Percentiles rank a stretch among this genome's conserved stretches.
phyloP scores from a whole-genome alignment of 2,329 filamentous ascomycete genomes.

The Aspergillus calidoustus region DNA sequence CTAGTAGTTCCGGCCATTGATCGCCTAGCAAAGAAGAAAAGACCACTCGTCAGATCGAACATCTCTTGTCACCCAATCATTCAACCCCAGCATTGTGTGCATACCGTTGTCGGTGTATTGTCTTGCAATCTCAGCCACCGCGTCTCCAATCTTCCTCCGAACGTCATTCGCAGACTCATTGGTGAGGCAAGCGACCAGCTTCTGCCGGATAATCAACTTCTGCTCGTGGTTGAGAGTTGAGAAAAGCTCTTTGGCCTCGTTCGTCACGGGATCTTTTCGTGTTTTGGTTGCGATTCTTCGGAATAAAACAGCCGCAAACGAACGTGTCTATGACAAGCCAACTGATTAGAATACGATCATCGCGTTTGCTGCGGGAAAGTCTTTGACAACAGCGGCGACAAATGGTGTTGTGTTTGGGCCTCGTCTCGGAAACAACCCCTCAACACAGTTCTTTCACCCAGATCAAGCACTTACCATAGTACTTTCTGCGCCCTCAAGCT shows the following conservation, averaged over 20 bases:
- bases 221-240: conserved; percentile 76
- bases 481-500: conserved; percentile 79
- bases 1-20: conserved; percentile 87
- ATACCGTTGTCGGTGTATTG: conserved; percentile 92
- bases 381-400: not conserved
- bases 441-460: not conserved
- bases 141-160: conserved; percentile 94
- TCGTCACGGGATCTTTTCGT: conserved; percentile 70
- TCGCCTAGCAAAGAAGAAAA: conserved; percentile 61
- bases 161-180: conserved; percentile 74
- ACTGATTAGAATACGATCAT: conserved; percentile 12
- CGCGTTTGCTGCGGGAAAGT: not conserved
- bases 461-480: conserved; percentile 62
- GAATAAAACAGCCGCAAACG: conserved; percentile 93
- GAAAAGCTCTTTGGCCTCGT: conserved; percentile 81
- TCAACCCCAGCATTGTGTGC: conserved; percentile 36
- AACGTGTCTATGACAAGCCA: conserved; percentile 69
- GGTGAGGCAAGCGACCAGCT: conserved; percentile 77
- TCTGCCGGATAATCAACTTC: conserved; percentile 77
- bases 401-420: not conserved
- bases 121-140: conserved; percentile 92
- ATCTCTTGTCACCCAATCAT: conserved; percentile 8
- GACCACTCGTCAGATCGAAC: conserved; percentile 18
- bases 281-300: conserved; percentile 89
- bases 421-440: conserved; percentile 5